Evolutionary conservation across 768 basidiomycete genomes (phyloP), one percentile per base, ranked within the genome.

Genomic region (Pleurotus ostreatus): DNA sequence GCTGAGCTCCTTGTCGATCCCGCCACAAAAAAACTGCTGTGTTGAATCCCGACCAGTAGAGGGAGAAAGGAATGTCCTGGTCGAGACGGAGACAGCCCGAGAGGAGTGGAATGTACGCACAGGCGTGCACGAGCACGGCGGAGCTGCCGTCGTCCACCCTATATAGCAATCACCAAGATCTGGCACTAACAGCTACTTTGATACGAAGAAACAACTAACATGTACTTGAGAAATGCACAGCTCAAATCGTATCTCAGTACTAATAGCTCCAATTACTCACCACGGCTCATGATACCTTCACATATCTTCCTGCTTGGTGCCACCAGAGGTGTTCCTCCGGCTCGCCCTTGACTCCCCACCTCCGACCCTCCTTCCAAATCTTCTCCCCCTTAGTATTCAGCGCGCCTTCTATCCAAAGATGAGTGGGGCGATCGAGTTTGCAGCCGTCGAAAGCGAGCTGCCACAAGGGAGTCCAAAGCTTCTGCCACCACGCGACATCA

Each of bases 401-500:
- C 57, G 78, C 55, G 16, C 68, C 63, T 38, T 75, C 68, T 9
- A 84, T 61, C 73, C 76, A 82, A 0, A 77, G 11, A 64, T 81
- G 76, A 2, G 80, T 78, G 9, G 82, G 81, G 5, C 83, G 72
- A 59, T 88, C 85, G 41, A 89, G 61, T 57, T 71, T 71, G 62
- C 89, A 90, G 12, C 88, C 88, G 61, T 83, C 86, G 55, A 86
- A 82, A 1, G 71, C 68, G 0, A 74, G 40, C 4, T 65, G 63
- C 89, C 89, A 92, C 3, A 89, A 4, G 0, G 88, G 88, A 1
- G 85, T 77, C 89, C 88, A 90, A 48, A 88, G 76, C 0, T 73
- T 59, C 67, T 92, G 89, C 87, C 88, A 90, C 80, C 82, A 81
- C 6, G 79, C 79, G 2, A 88, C 79, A 58, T 85, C 81, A 5